Evolutionary conservation across 2,329 filamentous ascomycete genomes (phyloP).

Genomic region (Apiospora saccharicola): DNA sequence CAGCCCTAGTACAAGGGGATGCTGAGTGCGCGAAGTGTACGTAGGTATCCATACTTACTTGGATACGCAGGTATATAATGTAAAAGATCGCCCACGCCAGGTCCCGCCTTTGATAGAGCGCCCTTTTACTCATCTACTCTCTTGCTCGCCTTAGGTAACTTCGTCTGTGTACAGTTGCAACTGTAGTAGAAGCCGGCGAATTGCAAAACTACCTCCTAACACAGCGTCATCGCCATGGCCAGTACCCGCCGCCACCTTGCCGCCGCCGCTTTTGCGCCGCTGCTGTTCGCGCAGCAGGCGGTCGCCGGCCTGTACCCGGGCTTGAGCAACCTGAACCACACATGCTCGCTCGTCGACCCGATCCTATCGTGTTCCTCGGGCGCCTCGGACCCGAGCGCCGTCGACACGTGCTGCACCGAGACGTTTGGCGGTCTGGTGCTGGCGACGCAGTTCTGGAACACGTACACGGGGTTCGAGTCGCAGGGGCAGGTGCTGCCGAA

Average conservation of each 20-base stretch:
- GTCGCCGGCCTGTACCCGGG: constrained; percentile 50
- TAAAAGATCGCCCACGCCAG: background rate
- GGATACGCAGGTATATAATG: background rate
- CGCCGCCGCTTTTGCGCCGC: constrained; percentile 28
- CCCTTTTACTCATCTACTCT: background rate
- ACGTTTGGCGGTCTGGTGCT: constrained; percentile 70
- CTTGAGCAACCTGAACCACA: constrained; percentile 62
- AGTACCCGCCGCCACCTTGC: constrained; percentile 28
- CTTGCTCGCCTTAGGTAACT: background rate
- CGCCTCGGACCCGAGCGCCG: constrained; percentile 49
- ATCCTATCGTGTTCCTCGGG: constrained; percentile 57
- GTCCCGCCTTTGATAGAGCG: background rate
- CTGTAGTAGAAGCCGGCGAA: background rate
- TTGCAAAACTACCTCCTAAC: no score
- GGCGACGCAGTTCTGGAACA: constrained; percentile 70
- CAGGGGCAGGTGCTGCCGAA: constrained; percentile 65
- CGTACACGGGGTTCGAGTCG: constrained; percentile 66
- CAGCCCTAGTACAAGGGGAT: background rate
- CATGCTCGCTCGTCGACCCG: constrained; percentile 55
- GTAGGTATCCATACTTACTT: background rate
- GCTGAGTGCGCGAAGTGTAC: background rate
- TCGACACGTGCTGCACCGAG: constrained; percentile 71
- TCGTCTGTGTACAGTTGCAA: background rate
- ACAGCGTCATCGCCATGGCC: background rate
- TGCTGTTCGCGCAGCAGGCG: constrained; percentile 38